These are phyloP conservation scores for Nitzschia palea DNA, from an alignment of 108 stramenopile genomes.

Conservation along the genomic window DNA sequence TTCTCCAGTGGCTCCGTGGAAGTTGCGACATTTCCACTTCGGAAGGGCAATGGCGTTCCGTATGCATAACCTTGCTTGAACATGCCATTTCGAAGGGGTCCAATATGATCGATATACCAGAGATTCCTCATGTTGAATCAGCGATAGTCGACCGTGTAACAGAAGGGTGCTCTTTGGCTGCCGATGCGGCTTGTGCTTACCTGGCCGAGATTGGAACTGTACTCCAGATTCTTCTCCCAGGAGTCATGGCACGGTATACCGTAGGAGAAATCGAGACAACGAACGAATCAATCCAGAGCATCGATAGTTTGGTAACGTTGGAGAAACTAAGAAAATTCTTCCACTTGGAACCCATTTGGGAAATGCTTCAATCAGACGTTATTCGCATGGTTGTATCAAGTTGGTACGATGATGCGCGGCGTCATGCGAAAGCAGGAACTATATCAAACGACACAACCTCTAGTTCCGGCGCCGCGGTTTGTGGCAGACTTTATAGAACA, in stretches of 20 bases:
- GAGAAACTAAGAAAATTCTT: constrained; percentile 39
- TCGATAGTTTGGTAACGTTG: constrained; percentile 11
- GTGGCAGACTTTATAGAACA: constrained; percentile 32
- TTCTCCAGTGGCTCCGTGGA: constrained; percentile 6
- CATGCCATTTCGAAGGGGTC: constrained; percentile 21
- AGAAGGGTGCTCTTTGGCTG: constrained; percentile 54
- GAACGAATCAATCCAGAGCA: constrained; percentile 6
- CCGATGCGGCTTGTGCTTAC: constrained; percentile 57
- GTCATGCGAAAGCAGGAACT: constrained; percentile 24
- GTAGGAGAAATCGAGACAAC: not conserved
- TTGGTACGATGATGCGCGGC: constrained; percentile 47
- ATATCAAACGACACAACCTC: constrained; percentile 3
- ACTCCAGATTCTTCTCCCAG: constrained; percentile 65
- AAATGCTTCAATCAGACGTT: constrained; percentile 50
- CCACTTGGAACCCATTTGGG: constrained; percentile 45
- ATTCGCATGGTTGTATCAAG: constrained; percentile 44
- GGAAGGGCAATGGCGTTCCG: constrained; percentile 18
- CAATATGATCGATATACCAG: not conserved
- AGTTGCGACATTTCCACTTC: not conserved
- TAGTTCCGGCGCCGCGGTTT: constrained; percentile 19
- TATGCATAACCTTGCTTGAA: constrained; percentile 29
- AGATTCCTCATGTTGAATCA: constrained; percentile 18
- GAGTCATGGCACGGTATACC: constrained; percentile 31
- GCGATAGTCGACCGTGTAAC: constrained; percentile 28
- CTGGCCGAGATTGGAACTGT: constrained; percentile 55